phyloP scores from a whole-genome alignment of 2,329 filamentous ascomycete genomes.

The Ophiostoma sp. region DNA sequence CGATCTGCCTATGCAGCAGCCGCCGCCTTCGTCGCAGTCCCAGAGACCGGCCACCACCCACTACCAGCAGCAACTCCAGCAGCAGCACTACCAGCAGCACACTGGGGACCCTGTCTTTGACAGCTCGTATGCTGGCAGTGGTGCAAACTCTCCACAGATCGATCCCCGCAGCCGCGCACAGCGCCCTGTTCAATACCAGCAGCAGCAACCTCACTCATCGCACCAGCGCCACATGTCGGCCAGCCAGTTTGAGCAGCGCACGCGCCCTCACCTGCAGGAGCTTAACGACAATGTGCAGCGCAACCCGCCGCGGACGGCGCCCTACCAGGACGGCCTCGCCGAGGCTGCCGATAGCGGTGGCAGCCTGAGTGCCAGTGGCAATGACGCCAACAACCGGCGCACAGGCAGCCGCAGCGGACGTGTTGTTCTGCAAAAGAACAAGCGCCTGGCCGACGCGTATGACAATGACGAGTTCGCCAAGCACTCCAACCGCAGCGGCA shows the following conservation, averaged over 20 bases:
- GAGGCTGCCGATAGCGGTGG: slow-evolving; percentile 33
- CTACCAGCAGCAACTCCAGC: slow-evolving; percentile 29
- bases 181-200: slow-evolving; percentile 21
- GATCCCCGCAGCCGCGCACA: not conserved
- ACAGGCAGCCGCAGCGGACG: slow-evolving; percentile 31
- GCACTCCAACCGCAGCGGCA: slow-evolving; percentile 65
- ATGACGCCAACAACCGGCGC: not conserved
- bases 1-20: slow-evolving; percentile 50
- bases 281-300: slow-evolving; percentile 40
- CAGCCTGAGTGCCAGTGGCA: slow-evolving; percentile 41
- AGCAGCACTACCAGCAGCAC: slow-evolving; percentile 29
- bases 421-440: slow-evolving; percentile 73
- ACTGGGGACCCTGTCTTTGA: slow-evolving; percentile 1
- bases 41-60: slow-evolving; percentile 32
- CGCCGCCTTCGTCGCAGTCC: slow-evolving; percentile 27
- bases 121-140: not conserved
- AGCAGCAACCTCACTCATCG: not conserved
- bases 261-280: slow-evolving; percentile 33
- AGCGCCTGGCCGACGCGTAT: slow-evolving; percentile 84
- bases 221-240: slow-evolving; percentile 30
- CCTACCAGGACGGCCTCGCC: slow-evolving; percentile 32
- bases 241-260: slow-evolving; percentile 16
- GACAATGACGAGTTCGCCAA: slow-evolving; percentile 63
- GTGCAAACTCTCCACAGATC: not conserved
- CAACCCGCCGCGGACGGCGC: slow-evolving; percentile 41